phyloP scores from a whole-genome alignment of 495 filamentous ascomycete genomes.

The Penicillium subrubescens region DNA sequence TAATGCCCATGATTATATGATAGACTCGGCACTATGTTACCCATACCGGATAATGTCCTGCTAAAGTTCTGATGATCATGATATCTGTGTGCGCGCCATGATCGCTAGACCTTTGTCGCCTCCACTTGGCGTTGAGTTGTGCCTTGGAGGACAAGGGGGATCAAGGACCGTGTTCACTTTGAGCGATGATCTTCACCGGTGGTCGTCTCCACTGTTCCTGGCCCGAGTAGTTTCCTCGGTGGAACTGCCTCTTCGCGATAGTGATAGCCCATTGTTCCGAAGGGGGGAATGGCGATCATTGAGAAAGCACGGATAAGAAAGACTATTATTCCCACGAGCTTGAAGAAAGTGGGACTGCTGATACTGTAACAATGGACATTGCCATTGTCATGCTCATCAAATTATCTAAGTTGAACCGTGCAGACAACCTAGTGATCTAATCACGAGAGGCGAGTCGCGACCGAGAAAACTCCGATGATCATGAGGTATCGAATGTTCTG shows the following conservation, averaged over 20 bases:
- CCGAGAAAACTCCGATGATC: background rate
- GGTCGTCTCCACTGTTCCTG: constrained; percentile 3
- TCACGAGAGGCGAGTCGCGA: background rate
- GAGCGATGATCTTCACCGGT: constrained; percentile 11
- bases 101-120: background rate
- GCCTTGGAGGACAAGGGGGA: background rate
- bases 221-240: background rate
- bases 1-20: background rate
- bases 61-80: background rate
- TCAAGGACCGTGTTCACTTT: background rate
- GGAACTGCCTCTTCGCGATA: constrained; percentile 4
- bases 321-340: too few relatives aligned
- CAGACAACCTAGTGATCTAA: background rate
- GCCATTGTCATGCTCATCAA: background rate
- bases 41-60: background rate
- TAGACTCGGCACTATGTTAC: background rate
- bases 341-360: background rate
- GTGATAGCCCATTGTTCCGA: background rate
- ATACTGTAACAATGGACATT: background rate
- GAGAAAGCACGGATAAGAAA: background rate
- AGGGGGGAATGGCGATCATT: background rate
- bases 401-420: background rate
- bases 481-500: background rate
- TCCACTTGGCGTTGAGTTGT: constrained; percentile 2
- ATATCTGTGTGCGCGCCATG: background rate